These are phyloP conservation scores for Pythium oligandrum DNA, from an alignment of 352 stramenopile genomes.

Conservation along the genomic window DNA sequence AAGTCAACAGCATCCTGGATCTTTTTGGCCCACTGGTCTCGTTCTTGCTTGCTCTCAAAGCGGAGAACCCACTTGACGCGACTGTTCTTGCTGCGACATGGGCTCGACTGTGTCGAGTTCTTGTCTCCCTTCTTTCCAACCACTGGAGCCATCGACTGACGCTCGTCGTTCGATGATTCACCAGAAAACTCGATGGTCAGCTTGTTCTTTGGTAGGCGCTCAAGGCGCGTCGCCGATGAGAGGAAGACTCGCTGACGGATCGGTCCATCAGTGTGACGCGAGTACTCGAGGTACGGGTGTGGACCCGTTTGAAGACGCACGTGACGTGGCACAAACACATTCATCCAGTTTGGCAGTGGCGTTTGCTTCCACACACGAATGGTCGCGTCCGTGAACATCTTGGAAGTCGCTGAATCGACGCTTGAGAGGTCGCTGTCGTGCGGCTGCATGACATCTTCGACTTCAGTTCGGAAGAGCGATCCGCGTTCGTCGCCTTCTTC, in stretches of 20 bases:
- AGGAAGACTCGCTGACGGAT: conserved; percentile 62
- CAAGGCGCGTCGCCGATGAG: conserved; percentile 46
- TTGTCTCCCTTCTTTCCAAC: not conserved
- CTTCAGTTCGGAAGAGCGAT: conserved; percentile 12
- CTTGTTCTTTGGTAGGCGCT: conserved; percentile 65
- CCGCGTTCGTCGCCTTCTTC: conserved; percentile 13
- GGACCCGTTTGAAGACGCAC: conserved; percentile 57
- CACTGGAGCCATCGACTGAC: conserved; percentile 1
- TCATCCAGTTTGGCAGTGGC: conserved; percentile 66
- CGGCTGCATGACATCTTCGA: conserved; percentile 24
- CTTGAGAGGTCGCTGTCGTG: conserved; percentile 12
- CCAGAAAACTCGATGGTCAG: conserved; percentile 58
- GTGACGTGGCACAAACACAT: conserved; percentile 65
- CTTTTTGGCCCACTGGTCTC: conserved; percentile 53
- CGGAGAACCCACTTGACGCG: conserved; percentile 63
- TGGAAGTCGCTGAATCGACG: conserved; percentile 13
- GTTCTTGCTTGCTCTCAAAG: conserved; percentile 71
- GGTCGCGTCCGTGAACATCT: conserved; percentile 38
- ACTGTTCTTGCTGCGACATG: conserved; percentile 6
- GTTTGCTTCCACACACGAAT: conserved; percentile 66
- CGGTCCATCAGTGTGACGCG: conserved; percentile 41
- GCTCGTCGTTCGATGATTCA: conserved; percentile 7
- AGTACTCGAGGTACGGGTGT: conserved; percentile 64
- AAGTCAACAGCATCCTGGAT: conserved; percentile 64
- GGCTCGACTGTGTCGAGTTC: not conserved